Percentiles rank a stretch among this genome's conserved stretches.
These are phyloP conservation scores for Gynandropsis gynandra DNA, from an alignment of 345 rosid genomes.

Conservation along the genomic window DNA sequence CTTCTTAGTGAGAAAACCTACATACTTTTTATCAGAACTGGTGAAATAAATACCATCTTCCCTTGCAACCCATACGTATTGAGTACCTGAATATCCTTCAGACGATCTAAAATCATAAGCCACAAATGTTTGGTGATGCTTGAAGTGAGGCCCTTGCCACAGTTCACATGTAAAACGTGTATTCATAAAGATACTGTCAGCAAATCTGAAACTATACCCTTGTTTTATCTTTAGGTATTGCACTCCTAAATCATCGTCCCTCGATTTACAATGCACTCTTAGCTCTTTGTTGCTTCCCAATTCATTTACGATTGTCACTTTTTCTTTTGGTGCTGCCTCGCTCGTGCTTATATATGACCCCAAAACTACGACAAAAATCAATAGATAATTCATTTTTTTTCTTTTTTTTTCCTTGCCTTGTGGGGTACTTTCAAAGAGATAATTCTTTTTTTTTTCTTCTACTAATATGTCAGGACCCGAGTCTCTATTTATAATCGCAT, in stretches of 20 bases:
- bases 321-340: too few species aligned
- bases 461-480: too few species aligned
- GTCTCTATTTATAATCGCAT: too few species aligned
- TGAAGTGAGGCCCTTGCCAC: constrained; percentile 25
- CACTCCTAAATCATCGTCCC: constrained; percentile 13
- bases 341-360: too few species aligned
- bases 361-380: too few species aligned
- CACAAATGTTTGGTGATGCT: constrained; percentile 19
- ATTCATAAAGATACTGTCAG: constrained; percentile 2
- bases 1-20: too few species aligned
- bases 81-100: too few species aligned
- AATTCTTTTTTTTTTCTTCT: too few species aligned
- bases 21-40: neutral
- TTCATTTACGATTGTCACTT: constrained; percentile 16
- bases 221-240: constrained; percentile 6
- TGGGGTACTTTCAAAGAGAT: too few species aligned
- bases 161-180: constrained; percentile 12
- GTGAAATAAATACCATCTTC: constrained; percentile 22
- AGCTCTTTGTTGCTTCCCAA: constrained; percentile 21
- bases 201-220: constrained; percentile 13
- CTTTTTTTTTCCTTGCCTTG: too few species aligned
- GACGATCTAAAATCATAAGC: too few species aligned
- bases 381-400: too few species aligned
- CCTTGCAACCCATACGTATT: constrained; percentile 14
- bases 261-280: constrained; percentile 11